Percentiles rank a stretch among this genome's conserved stretches.
phyloP scores from a whole-genome alignment of 768 basidiomycete genomes.

The Boletus rufocinnamomeus region DNA sequence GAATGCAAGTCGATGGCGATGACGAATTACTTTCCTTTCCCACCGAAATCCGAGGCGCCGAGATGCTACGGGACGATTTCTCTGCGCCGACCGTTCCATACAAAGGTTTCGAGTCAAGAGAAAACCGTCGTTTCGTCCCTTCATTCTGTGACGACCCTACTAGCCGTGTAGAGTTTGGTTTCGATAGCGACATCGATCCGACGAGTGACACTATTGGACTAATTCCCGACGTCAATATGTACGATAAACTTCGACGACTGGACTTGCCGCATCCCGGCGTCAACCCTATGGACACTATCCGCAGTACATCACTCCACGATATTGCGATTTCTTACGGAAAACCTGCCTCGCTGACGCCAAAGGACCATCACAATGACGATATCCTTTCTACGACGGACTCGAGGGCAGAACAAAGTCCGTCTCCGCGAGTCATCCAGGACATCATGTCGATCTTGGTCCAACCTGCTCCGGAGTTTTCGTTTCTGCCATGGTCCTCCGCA shows the following conservation, averaged over 20 bases:
- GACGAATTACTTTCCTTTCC: background rate
- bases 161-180: conserved; percentile 1
- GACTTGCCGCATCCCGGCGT: conserved; percentile 31
- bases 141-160: background rate
- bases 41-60: background rate
- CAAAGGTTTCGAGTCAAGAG: background rate
- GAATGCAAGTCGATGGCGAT: conserved; percentile 12
- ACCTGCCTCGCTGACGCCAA: background rate
- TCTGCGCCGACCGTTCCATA: background rate
- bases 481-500: conserved; percentile 7
- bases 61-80: background rate
- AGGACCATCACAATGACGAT: background rate
- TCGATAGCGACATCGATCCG: conserved; percentile 15
- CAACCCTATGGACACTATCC: conserved; percentile 43
- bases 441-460: conserved; percentile 34
- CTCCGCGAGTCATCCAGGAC: conserved; percentile 32
- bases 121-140: background rate
- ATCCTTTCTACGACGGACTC: background rate
- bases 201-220: conserved; percentile 24
- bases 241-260: conserved; percentile 23
- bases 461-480: conserved; percentile 17
- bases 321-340: background rate
- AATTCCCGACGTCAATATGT: conserved; percentile 40
- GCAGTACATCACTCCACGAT: conserved; percentile 6
- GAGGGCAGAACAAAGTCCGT: conserved; percentile 21